phyloP scores from a whole-genome alignment of 345 rosid species.

The Ailanthus altissimus region DNA sequence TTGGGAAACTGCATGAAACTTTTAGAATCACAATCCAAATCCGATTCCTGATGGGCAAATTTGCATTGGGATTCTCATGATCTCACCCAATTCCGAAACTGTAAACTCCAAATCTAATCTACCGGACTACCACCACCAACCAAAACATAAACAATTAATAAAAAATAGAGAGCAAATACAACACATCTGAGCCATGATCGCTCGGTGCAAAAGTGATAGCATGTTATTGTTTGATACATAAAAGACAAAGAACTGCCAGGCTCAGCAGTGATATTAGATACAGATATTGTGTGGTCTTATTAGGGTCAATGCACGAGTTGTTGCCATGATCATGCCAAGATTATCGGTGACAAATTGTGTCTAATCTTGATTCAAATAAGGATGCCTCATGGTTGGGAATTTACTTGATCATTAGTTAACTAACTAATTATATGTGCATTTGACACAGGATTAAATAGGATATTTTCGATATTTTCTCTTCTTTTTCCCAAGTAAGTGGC shows the following conservation, averaged over 20 bases:
- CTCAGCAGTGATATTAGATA: background rate
- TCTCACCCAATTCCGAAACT: background rate
- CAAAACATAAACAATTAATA: background rate
- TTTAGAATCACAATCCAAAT: background rate
- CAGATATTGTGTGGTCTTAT: background rate
- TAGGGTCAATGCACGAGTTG: background rate
- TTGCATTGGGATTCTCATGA: background rate
- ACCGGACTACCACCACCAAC: background rate
- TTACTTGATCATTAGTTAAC: background rate
- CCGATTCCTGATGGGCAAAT: background rate
- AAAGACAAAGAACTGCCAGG: background rate
- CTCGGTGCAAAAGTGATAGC: background rate
- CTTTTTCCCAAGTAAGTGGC: background rate
- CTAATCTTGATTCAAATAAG: background rate
- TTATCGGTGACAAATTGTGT: conserved; percentile 13
- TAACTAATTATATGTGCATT: no score
- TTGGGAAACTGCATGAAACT: no score
- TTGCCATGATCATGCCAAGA: conserved; percentile 16
- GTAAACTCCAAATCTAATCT: background rate
- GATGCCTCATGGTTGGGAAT: background rate
- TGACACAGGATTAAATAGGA: no score
- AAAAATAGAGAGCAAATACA: background rate
- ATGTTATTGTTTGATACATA: background rate
- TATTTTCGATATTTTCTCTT: background rate
- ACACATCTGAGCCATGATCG: background rate